These are phyloP conservation scores for Neurospora sp. DNA, from an alignment of 495 filamentous ascomycete genomes.

Conservation along the genomic window DNA sequence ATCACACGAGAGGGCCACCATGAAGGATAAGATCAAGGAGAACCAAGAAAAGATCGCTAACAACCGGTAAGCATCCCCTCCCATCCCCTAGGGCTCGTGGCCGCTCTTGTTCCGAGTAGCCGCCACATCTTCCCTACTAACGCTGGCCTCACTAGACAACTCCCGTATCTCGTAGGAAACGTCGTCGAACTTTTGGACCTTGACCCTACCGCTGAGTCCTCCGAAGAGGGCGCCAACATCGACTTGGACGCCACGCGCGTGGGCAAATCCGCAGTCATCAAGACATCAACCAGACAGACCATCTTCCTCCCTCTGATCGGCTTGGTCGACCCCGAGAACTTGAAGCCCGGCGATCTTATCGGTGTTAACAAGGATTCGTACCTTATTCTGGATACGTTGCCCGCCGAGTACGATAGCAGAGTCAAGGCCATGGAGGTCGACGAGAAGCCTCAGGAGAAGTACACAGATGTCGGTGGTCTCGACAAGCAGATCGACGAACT, in stretches of 20 bases:
- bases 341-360: constrained; percentile 92
- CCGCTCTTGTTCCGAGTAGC: constrained; percentile 1
- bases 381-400: constrained; percentile 93
- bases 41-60: constrained; percentile 98
- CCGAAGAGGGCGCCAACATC: constrained; percentile 96
- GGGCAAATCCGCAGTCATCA: constrained; percentile 98
- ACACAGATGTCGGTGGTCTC: constrained; percentile 92
- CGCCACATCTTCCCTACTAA: constrained; percentile 11
- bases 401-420: constrained; percentile 97
- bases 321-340: constrained; percentile 84
- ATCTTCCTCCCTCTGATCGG: constrained; percentile 98
- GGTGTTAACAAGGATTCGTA: constrained; percentile 99
- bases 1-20: constrained; percentile 85
- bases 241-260: constrained; percentile 95
- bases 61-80: constrained; percentile 59
- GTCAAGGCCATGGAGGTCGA: constrained; percentile 99
- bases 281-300: constrained; percentile 97
- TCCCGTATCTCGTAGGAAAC: constrained; percentile 96
- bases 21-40: constrained; percentile 98
- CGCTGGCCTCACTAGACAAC: constrained; percentile 51
- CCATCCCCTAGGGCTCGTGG: neutral
- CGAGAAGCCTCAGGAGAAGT: constrained; percentile 99
- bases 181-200: constrained; percentile 95
- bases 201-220: constrained; percentile 89
- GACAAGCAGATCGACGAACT: constrained; percentile 99